Evolutionary conservation across 176 grass and related monocot genomes (phyloP), one percentile per base, ranked within the genome.

Genomic region (Oryza longistaminata): DNA sequence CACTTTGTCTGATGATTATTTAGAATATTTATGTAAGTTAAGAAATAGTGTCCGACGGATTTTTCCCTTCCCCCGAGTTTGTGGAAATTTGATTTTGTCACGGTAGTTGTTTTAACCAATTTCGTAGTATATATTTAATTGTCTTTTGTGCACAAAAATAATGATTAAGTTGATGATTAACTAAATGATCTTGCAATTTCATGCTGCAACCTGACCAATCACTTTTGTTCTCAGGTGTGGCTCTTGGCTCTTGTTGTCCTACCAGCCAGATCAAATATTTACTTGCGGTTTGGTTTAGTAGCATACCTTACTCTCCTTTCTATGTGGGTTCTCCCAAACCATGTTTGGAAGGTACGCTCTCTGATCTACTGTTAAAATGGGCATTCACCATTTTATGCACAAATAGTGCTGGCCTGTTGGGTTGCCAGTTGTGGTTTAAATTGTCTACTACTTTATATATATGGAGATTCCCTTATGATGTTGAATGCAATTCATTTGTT

Each of bases 201-300:
- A 58, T 86, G 7, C 16, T 80, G 17, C 27, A 70, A 21, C 39
- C 53, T 37, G 34, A 79, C 61, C 9, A 85, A 19, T 1, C 66
- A 43, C 13, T 68, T 66, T 19, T 78, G 69, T 90, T 39, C 89
- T 91, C 86, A 98, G 96, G 91, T 93, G 14, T 98, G 96, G 96
- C 84, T 98, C 43, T 89, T 98, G 87, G 93, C 74, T 46, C 96
- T 98, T 90, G 96, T 95, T 69, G 68, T 98, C 81, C 81, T 98
- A 89, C 96, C 96, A 78, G 96, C 96, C 74, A 93, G 96, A 67
- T 95, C 93, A 81, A 92, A 98, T 85, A 88, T 98, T 42, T 95
- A 87, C 90, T 95, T 95, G 96, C 96, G 91, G 15, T 84, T 98
- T 85, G 93, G 89, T 85, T 93, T 98, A 82, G 91, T 98, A 70